Percentiles rank a stretch among this genome's conserved stretches.
These are phyloP conservation scores for Glonium stellatum DNA, from an alignment of 495 filamentous ascomycete genomes.

Conservation along the genomic window DNA sequence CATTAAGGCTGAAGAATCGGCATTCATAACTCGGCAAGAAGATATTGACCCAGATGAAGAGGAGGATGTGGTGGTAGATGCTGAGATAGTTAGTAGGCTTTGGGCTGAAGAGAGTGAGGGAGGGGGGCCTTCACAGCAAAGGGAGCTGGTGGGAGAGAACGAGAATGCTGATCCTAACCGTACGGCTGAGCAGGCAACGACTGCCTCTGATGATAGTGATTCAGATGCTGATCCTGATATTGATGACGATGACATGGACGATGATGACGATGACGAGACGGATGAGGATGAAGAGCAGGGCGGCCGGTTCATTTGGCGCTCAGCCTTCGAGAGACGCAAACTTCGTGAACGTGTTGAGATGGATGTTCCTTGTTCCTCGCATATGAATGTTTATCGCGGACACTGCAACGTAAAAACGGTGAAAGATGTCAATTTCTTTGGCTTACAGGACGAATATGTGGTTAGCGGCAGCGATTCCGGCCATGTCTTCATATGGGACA, in stretches of 20 bases:
- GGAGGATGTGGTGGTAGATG: slow-evolving; percentile 19
- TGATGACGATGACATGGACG: slow-evolving; percentile 33
- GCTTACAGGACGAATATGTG: slow-evolving; percentile 66
- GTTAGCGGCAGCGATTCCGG: slow-evolving; percentile 65
- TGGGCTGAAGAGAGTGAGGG: slow-evolving; percentile 19
- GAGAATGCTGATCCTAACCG: slow-evolving; percentile 18
- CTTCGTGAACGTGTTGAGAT: slow-evolving; percentile 44
- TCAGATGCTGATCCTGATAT: slow-evolving; percentile 36
- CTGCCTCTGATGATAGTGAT: slow-evolving; percentile 31
- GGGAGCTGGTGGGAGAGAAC: slow-evolving; percentile 18
- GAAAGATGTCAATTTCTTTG: slow-evolving; percentile 70
- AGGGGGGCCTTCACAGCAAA: slow-evolving; percentile 5
- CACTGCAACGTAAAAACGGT: slow-evolving; percentile 71
- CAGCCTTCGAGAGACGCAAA: slow-evolving; percentile 35
- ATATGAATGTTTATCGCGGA: slow-evolving; percentile 54
- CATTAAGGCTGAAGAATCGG: slow-evolving; percentile 27
- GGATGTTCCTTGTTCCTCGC: slow-evolving; percentile 50
- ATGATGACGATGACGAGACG: slow-evolving; percentile 33
- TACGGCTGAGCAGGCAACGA: slow-evolving; percentile 11
- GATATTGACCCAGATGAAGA: slow-evolving; percentile 24
- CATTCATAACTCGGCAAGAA: slow-evolving; percentile 17
- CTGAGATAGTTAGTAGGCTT: slow-evolving; percentile 13
- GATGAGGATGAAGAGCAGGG: slow-evolving; percentile 35
- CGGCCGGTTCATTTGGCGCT: slow-evolving; percentile 36
- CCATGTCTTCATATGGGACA: slow-evolving; percentile 66